Evolutionary conservation across 768 basidiomycete genomes (phyloP).

Genomic region (Hygrophorus russula): DNA sequence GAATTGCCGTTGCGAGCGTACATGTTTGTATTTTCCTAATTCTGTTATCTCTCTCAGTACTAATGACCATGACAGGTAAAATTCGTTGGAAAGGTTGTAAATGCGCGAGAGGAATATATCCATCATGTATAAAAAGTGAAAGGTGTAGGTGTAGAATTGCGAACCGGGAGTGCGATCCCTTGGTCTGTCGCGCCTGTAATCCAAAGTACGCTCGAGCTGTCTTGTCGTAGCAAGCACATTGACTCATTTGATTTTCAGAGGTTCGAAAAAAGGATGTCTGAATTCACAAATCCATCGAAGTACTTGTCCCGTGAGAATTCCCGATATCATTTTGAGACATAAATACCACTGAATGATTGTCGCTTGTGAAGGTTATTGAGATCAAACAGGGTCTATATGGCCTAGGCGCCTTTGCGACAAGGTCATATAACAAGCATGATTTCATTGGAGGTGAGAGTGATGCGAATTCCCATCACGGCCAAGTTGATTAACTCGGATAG

Average conservation of each 20-base stretch:
- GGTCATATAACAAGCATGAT: not conserved
- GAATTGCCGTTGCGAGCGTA: not conserved
- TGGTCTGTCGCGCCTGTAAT: not conserved
- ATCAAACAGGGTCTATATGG: not conserved
- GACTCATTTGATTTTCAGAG: not conserved
- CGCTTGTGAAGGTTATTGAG: not conserved
- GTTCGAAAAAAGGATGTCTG: not conserved
- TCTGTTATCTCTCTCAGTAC: not conserved
- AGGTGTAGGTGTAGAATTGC: not conserved
- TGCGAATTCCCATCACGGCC: not conserved
- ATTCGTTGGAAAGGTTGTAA: slow-evolving; percentile 1
- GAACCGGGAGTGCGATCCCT: slow-evolving; percentile 1
- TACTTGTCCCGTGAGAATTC: not conserved
- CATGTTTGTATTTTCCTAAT: not conserved
- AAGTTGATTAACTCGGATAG: not conserved
- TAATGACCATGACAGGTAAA: not conserved
- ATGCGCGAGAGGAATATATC: not conserved
- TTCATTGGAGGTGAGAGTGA: slow-evolving; percentile 1
- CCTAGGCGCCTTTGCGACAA: slow-evolving; percentile 3
- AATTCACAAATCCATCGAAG: slow-evolving; percentile 1
- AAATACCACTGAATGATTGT: not conserved
- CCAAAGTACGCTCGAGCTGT: slow-evolving; percentile 2
- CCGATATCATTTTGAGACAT: not conserved
- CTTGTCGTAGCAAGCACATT: not conserved
- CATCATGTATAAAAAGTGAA: not conserved